Conservation (phyloP, 2,329 filamentous ascomycete genomes). For the Xylariaceae sp. region DNA sequence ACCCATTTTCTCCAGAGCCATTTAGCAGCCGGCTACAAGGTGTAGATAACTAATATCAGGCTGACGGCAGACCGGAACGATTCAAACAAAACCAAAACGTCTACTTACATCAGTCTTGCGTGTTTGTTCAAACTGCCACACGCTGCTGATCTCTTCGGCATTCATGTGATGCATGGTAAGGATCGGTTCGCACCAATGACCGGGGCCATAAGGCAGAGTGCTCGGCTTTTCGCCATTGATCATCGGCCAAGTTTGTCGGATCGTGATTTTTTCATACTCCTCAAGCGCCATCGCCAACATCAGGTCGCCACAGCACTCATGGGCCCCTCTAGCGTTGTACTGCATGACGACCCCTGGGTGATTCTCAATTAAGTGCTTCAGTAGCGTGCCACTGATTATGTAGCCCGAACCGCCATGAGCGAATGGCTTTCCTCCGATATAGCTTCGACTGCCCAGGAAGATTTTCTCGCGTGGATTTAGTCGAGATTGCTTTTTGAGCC, state of each 20-base stretch:
- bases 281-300: conserved; percentile 52
- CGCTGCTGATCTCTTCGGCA: conserved; percentile 52
- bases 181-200: conserved; percentile 60
- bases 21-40: background rate
- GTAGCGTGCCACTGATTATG: conserved; percentile 54
- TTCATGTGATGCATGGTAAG: conserved; percentile 60
- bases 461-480: conserved; percentile 47
- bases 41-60: background rate
- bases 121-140: conserved; percentile 58
- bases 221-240: conserved; percentile 59
- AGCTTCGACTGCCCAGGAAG: conserved; percentile 56
- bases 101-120: conserved; percentile 45
- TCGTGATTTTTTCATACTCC: conserved; percentile 46
- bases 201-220: conserved; percentile 50
- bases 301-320: conserved; percentile 56
- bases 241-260: conserved; percentile 53
- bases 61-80: too few species aligned
- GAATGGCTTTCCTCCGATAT: conserved; percentile 49
- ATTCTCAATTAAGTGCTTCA: conserved; percentile 50
- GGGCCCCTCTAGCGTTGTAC: conserved; percentile 49
- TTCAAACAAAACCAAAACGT: background rate
- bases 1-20: background rate
- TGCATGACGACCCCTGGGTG: conserved; percentile 47
- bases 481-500: conserved; percentile 45
- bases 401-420: conserved; percentile 63